A percentile compares a stretch with the other conserved stretches of the same genome.
Conservation (phyloP, 2,329 filamentous ascomycete species). For the Ceratocystiopsis sp. region DNA sequence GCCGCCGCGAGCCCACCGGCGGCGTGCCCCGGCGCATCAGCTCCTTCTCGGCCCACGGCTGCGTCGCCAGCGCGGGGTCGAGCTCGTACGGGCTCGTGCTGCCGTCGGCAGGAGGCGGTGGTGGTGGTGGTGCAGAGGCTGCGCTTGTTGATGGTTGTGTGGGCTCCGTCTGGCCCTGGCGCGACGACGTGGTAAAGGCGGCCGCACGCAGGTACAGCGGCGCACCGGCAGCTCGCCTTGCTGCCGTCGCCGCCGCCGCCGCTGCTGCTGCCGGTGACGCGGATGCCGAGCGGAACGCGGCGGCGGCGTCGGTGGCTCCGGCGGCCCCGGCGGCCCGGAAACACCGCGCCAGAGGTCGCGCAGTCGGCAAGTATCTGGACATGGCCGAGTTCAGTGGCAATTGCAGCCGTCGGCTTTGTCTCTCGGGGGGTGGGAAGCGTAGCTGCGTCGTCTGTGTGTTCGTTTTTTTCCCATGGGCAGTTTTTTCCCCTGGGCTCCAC, state of each 20-base stretch:
- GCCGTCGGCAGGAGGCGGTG: neutral
- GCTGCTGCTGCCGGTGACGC: neutral
- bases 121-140: neutral
- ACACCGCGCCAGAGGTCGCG: constrained; percentile 9
- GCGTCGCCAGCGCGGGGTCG: constrained; percentile 53
- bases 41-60: constrained; percentile 44
- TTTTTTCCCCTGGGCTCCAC: neutral
- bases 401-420: too few species aligned
- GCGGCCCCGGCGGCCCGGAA: constrained; percentile 2
- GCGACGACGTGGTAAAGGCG: constrained; percentile 1
- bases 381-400: neutral
- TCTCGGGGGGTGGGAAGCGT: too few species aligned
- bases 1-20: constrained; percentile 70
- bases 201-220: neutral
- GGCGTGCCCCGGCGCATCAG: constrained; percentile 51
- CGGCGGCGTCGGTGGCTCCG: neutral
- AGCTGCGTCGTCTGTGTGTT: neutral
- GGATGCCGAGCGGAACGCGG: neutral
- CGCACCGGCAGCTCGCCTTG: neutral
- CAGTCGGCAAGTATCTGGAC: constrained; percentile 8
- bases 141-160: too few species aligned
- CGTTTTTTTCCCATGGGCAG: neutral
- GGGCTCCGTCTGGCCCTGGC: neutral
- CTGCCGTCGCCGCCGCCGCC: neutral
- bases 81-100: constrained; percentile 24